phyloP scores from a whole-genome alignment of 2,329 filamentous ascomycete genomes.

The Eurotiales sp. region DNA sequence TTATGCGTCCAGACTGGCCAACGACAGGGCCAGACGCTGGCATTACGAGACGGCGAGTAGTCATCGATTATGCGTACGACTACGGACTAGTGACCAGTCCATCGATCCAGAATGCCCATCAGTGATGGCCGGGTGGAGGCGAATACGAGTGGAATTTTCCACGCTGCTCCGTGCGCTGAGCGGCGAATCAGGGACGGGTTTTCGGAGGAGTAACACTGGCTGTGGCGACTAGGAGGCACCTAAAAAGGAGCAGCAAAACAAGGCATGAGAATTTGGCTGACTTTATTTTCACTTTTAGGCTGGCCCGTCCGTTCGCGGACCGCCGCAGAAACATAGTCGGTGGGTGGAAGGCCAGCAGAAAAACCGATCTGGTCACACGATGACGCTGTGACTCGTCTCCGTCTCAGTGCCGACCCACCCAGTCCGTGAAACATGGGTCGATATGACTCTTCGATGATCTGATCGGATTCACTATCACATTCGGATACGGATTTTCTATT shows the following conservation, averaged over 20 bases:
- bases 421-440: not conserved
- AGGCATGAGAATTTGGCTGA: too few relatives aligned
- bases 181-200: not conserved
- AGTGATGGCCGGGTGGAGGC: not conserved
- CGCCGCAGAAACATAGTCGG: not conserved
- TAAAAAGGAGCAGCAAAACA: too few relatives aligned
- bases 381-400: conserved; percentile 7
- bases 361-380: conserved; percentile 9
- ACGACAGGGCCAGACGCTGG: not conserved
- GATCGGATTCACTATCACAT: too few relatives aligned
- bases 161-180: not conserved
- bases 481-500: too few relatives aligned
- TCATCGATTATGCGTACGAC: too few relatives aligned
- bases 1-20: not conserved
- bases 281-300: too few relatives aligned
- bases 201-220: not conserved
- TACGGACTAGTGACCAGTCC: too few relatives aligned
- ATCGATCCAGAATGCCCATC: too few relatives aligned
- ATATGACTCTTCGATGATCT: too few relatives aligned
- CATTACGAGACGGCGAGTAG: not conserved
- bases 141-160: not conserved
- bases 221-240: too few relatives aligned
- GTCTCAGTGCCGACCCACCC: not conserved
- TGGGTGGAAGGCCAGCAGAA: not conserved
- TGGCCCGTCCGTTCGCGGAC: not conserved